Evolutionary conservation across 2,329 filamentous ascomycete genomes (phyloP).

Genomic region (Elsinoe perseae): DNA sequence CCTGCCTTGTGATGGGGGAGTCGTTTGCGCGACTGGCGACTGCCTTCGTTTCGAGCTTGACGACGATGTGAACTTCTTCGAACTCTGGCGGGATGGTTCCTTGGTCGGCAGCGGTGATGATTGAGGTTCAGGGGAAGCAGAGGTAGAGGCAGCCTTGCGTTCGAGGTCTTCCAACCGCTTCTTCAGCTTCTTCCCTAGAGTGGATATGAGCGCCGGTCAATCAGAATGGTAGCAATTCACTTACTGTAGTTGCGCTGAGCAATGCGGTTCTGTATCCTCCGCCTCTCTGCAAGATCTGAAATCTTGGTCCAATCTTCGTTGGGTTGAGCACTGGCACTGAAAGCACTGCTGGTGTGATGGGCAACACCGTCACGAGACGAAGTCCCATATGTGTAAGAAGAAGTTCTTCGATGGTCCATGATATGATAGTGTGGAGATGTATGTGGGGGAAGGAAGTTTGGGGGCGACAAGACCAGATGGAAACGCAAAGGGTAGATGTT

Average conservation of each 20-base stretch:
- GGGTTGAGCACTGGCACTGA: conserved; percentile 86
- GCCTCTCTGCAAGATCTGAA: conserved; percentile 86
- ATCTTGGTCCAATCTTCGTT: conserved; percentile 99
- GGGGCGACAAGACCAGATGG: conserved; percentile 3
- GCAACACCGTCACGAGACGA: conserved; percentile 2
- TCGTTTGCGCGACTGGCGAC: not conserved
- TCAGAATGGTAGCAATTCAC: conserved; percentile 29
- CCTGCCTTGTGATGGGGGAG: conserved; percentile 1
- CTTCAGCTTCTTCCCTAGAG: conserved; percentile 82
- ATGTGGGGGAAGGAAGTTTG: not conserved
- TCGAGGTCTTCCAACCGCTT: conserved; percentile 78
- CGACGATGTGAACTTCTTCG: conserved; percentile 3
- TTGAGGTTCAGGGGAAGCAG: conserved; percentile 54
- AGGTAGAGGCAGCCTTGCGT: conserved; percentile 61
- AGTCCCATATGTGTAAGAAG: conserved; percentile 13
- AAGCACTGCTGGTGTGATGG: conserved; percentile 70
- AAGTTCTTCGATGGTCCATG: conserved; percentile 13
- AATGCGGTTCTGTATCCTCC: conserved; percentile 94
- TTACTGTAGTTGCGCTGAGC: conserved; percentile 94
- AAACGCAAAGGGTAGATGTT: not conserved
- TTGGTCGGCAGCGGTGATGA: conserved; percentile 24
- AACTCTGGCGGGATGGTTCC: conserved; percentile 2
- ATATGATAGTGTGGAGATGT: not conserved
- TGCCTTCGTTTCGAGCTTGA: conserved; percentile 8
- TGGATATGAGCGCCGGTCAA: conserved; percentile 21